Evolutionary conservation across 1,284 basidiomycete species (phyloP).

Genomic region (Thelephora terrestris): DNA sequence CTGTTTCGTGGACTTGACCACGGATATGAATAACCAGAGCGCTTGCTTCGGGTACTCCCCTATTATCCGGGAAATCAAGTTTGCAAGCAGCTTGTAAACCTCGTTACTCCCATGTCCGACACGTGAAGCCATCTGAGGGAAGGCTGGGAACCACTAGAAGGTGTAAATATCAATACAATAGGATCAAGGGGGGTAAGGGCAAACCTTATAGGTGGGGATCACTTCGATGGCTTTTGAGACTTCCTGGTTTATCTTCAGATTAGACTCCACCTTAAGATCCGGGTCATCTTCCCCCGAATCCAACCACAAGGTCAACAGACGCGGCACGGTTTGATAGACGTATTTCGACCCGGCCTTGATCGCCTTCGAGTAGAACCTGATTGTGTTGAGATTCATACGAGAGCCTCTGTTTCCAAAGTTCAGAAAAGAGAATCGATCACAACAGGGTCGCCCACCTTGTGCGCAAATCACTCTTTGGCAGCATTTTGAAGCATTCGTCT

Average conservation of each 20-base stretch:
- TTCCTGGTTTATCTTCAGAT: constrained; percentile 44
- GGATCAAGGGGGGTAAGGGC: constrained; percentile 2
- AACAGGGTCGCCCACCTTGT: constrained; percentile 34
- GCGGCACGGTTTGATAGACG: constrained; percentile 92
- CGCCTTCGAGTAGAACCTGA: constrained; percentile 67
- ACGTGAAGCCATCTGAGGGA: constrained; percentile 94
- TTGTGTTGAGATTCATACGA: constrained; percentile 52
- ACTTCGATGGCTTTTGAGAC: constrained; percentile 47
- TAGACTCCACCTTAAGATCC: constrained; percentile 29
- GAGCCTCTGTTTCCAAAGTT: constrained; percentile 32
- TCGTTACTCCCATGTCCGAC: constrained; percentile 73
- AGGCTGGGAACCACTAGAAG: constrained; percentile 86
- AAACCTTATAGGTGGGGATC: constrained; percentile 70
- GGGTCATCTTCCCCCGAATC: constrained; percentile 71
- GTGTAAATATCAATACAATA: neutral
- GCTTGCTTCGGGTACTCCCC: constrained; percentile 84
- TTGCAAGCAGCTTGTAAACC: constrained; percentile 58
- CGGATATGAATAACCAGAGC: constrained; percentile 88
- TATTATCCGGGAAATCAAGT: constrained; percentile 70
- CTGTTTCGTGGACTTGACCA: constrained; percentile 74
- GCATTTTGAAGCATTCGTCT: constrained; percentile 58
- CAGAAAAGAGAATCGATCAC: neutral
- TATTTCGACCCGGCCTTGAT: constrained; percentile 87
- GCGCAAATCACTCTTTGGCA: constrained; percentile 39
- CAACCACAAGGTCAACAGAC: constrained; percentile 92